phyloP scores from a whole-genome alignment of 371 early-diverging fungal species.

The Blakeslea trispora region DNA sequence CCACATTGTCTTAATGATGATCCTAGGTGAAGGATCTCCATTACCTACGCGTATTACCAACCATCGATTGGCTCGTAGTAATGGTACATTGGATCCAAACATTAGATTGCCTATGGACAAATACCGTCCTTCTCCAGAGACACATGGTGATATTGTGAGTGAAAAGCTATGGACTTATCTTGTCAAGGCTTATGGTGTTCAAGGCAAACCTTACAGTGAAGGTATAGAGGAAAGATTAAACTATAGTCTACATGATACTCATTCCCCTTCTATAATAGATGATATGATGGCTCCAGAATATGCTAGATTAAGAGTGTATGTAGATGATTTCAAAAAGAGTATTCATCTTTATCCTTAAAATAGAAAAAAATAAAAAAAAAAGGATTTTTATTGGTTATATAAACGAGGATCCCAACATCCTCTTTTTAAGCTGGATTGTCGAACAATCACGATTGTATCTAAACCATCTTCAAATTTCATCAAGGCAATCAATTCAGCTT shows the following conservation, averaged over 20 bases:
- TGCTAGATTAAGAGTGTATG: conserved; percentile 41
- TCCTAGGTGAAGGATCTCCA: conserved; percentile 44
- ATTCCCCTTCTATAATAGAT: conserved; percentile 23
- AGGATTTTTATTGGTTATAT: conserved; percentile 14
- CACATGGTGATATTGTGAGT: conserved; percentile 50
- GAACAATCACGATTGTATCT: conserved; percentile 27
- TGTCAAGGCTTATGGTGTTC: conserved; percentile 42
- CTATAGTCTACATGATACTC: background rate
- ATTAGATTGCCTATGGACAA: conserved; percentile 48
- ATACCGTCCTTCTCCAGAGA: conserved; percentile 48
- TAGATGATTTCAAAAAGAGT: conserved; percentile 48
- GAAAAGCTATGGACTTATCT: conserved; percentile 41
- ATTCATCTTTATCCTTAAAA: conserved; percentile 42
- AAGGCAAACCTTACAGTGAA: conserved; percentile 46
- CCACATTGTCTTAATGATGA: background rate
- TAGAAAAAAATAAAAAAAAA: conserved; percentile 1
- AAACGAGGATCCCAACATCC: conserved; percentile 41
- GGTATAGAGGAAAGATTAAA: conserved; percentile 21
- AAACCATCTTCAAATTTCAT: conserved; percentile 33
- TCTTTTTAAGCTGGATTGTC: conserved; percentile 30
- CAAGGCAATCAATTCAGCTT: conserved; percentile 26
- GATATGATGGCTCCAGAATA: conserved; percentile 45
- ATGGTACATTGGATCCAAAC: conserved; percentile 44
- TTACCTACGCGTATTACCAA: conserved; percentile 41
- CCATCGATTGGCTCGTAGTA: conserved; percentile 35